These are phyloP conservation scores for Lolium multiflorum DNA, from an alignment of 176 grass and related monocot genomes.

Conservation along the genomic window DNA sequence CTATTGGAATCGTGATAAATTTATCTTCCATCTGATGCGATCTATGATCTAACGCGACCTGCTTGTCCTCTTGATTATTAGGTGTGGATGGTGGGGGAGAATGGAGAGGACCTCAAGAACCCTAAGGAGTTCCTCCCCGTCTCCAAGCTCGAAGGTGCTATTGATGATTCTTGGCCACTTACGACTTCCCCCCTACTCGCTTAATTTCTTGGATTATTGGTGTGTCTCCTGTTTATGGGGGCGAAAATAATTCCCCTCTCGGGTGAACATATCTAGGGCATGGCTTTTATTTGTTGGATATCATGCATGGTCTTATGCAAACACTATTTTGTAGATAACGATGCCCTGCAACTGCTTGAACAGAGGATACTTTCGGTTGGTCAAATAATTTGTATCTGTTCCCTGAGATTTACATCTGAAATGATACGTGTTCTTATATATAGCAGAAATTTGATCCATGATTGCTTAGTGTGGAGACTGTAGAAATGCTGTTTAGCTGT, in stretches of 20 bases:
- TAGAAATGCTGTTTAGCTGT: not conserved
- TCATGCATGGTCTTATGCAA: not conserved
- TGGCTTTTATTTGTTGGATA: not conserved
- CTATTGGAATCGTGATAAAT: not conserved
- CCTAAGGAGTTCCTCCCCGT: conserved; percentile 58
- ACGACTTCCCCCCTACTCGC: not conserved
- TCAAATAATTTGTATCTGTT: not conserved
- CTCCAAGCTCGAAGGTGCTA: conserved; percentile 72
- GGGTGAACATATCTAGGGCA: not conserved
- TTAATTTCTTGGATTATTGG: conserved; percentile 11
- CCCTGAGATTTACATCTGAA: not conserved
- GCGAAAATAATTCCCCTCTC: not conserved
- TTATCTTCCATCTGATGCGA: not conserved
- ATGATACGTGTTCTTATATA: not conserved
- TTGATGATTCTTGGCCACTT: not conserved
- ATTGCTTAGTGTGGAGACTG: not conserved
- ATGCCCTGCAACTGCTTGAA: not conserved
- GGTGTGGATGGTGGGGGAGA: conserved; percentile 81
- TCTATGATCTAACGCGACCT: not conserved
- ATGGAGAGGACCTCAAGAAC: conserved; percentile 58
- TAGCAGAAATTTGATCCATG: not conserved
- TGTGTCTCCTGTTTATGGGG: not conserved
- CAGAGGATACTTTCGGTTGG: not conserved
- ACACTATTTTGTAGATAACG: not conserved
- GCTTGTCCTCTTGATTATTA: conserved; percentile 31